A percentile compares a stretch with the other conserved stretches of the same genome.
phyloP scores from a whole-genome alignment of 306 rosid genomes.

The Quercus berberidifolia region DNA sequence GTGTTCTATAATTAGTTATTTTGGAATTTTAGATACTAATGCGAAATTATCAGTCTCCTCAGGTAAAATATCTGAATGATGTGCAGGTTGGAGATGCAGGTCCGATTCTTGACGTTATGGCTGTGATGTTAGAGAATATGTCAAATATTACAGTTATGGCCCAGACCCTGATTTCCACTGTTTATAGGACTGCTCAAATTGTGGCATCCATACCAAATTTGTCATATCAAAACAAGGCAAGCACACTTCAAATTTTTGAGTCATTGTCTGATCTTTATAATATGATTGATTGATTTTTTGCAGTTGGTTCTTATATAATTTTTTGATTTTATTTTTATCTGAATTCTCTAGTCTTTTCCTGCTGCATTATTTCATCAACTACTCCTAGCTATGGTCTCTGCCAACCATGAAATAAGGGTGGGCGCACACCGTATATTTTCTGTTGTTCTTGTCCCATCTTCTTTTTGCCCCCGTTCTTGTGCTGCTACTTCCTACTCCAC shows the following conservation, averaged over 20 bases:
- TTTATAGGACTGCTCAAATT: slow-evolving; percentile 74
- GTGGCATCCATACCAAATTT: slow-evolving; percentile 76
- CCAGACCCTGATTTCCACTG: slow-evolving; percentile 66
- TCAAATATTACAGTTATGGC: slow-evolving; percentile 58
- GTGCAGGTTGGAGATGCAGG: slow-evolving; percentile 87
- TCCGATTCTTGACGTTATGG: slow-evolving; percentile 83
- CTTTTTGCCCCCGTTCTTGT: slow-evolving; percentile 47
- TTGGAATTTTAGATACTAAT: slow-evolving; percentile 15
- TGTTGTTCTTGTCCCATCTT: slow-evolving; percentile 80
- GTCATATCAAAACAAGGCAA: slow-evolving; percentile 78
- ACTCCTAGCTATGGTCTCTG: slow-evolving; percentile 83
- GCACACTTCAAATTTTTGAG: slow-evolving; percentile 25
- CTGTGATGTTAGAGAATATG: slow-evolving; percentile 79
- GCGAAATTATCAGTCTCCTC: slow-evolving; percentile 28
- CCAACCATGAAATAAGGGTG: slow-evolving; percentile 82
- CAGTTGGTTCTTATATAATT: not conserved
- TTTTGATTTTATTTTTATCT: slow-evolving; percentile 26
- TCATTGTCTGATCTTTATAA: slow-evolving; percentile 10
- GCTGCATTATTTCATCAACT: slow-evolving; percentile 93
- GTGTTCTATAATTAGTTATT: slow-evolving; percentile 20
- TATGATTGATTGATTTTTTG: too few relatives aligned
- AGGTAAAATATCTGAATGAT: slow-evolving; percentile 26
- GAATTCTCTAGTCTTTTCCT: slow-evolving; percentile 68
- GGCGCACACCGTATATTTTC: slow-evolving; percentile 87
- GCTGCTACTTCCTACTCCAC: slow-evolving; percentile 35